Base-by-base conservation (phyloP, 345 rosid species). In the Camelina sativa region DNA sequence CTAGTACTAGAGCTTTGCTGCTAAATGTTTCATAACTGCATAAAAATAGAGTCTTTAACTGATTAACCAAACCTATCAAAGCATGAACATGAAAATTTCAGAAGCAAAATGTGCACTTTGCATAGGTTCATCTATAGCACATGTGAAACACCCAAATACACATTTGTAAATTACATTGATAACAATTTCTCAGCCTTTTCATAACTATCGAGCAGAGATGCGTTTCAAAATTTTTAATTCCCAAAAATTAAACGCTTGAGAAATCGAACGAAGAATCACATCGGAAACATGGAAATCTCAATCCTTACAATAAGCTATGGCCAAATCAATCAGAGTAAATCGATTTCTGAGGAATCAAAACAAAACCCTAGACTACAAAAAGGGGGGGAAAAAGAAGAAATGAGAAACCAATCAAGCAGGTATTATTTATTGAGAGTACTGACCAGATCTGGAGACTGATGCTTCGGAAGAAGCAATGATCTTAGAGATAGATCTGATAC, bases 401-500 rank as follows among this genome's bases (percentile, higher is more conserved):
- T 47, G 37, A 5, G 30, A 63, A 70, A 62, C 8, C n/a, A 64
- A 63, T 38, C 5, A 5, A 70, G 11, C 13, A 51, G 61, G 12
- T 38, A 1, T 8, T 13, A 2, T 13, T 10, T 19, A 3, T 20
- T 20, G 0, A 15, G 8, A 16, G 7, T 34, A 68, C 80, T 9
- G 54, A 89, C 98, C 97, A 72, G 96, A 84, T 56, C 80, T 86
- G 62, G 86, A 81, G 38, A 85, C 22, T 50, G 86, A 56, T 41
- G 91, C 77, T 61, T 82, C 84, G 25, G 96, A 80, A 8, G 89
- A 83, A 13, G 82, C 66, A 0, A 93, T 40, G n/a, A 93, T 81
- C 89, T 65, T 89, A 7, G 98, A 80, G 35, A 86, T 83, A 46
- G 95, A 89, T 88, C 95, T 82, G 62, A 93, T 53, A 0, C 89